These are phyloP conservation scores for Ophiosphaerella korrae DNA, from an alignment of 2,329 filamentous ascomycete genomes.

Conservation along the genomic window DNA sequence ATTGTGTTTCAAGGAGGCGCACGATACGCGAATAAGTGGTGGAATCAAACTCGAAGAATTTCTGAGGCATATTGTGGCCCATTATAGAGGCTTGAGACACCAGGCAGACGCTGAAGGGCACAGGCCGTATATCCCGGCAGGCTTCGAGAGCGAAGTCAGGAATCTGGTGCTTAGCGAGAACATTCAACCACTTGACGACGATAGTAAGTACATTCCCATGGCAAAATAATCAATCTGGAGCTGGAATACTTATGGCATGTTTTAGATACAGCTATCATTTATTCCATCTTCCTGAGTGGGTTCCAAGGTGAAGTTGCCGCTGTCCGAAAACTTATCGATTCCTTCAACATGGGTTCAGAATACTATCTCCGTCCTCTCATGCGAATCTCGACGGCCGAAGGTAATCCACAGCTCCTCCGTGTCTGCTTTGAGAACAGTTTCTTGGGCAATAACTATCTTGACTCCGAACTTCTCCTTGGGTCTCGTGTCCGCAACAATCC, in stretches of 20 bases:
- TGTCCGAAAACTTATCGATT: conserved; percentile 7
- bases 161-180: conserved; percentile 3
- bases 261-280: conserved; percentile 5
- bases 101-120: conserved; percentile 7
- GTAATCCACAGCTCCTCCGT: conserved; percentile 6
- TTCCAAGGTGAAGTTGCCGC: conserved; percentile 6
- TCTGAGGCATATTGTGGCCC: conserved; percentile 7
- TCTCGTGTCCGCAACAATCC: neutral
- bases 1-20: conserved; percentile 6
- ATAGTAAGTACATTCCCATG: conserved; percentile 3
- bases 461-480: neutral
- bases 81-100: conserved; percentile 5
- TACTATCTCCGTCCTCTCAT: conserved; percentile 7
- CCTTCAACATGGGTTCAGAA: conserved; percentile 1
- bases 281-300: conserved; percentile 6
- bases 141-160: conserved; percentile 10
- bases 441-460: neutral
- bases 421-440: conserved; percentile 8
- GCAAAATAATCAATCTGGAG: neutral
- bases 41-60: conserved; percentile 4
- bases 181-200: conserved; percentile 3
- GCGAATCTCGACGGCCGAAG: conserved; percentile 2
- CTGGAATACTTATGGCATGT: neutral
- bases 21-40: conserved; percentile 2
- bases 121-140: neutral